These are phyloP conservation scores for Chlorella sp. DNA, from an alignment of 139 green algal species.

Conservation along the genomic window DNA sequence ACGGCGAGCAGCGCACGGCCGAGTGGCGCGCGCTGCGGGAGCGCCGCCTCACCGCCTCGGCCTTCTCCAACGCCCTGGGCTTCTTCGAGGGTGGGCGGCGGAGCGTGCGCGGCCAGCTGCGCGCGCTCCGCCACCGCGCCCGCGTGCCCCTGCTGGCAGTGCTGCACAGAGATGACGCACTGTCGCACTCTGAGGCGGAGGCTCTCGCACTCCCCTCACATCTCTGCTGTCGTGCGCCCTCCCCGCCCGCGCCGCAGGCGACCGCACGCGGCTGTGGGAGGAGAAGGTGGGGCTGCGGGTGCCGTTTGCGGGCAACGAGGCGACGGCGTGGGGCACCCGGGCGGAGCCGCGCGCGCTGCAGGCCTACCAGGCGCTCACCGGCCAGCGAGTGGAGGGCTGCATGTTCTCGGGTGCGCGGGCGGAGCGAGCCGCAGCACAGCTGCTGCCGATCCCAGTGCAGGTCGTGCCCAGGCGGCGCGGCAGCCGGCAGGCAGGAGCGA, in stretches of 20 bases:
- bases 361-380: conserved; percentile 45
- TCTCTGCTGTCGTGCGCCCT: neutral
- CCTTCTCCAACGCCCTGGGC: conserved; percentile 61
- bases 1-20: conserved; percentile 53
- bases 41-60: conserved; percentile 57
- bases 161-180: neutral
- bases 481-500: no score
- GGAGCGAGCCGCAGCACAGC: no score
- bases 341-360: conserved; percentile 52
- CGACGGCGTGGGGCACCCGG: conserved; percentile 65
- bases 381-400: conserved; percentile 27
- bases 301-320: conserved; percentile 71
- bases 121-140: neutral
- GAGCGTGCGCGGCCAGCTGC: neutral
- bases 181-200: neutral
- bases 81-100: conserved; percentile 28
- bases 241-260: neutral
- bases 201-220: neutral
- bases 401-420: conserved; percentile 28
- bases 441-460: no score
- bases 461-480: no score
- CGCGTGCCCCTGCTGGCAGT: neutral
- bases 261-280: conserved; percentile 67
- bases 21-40: conserved; percentile 56
- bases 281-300: conserved; percentile 70